Base-by-base conservation (phyloP, 2,329 filamentous ascomycete species). In the Cadophora luteo-olivacea region DNA sequence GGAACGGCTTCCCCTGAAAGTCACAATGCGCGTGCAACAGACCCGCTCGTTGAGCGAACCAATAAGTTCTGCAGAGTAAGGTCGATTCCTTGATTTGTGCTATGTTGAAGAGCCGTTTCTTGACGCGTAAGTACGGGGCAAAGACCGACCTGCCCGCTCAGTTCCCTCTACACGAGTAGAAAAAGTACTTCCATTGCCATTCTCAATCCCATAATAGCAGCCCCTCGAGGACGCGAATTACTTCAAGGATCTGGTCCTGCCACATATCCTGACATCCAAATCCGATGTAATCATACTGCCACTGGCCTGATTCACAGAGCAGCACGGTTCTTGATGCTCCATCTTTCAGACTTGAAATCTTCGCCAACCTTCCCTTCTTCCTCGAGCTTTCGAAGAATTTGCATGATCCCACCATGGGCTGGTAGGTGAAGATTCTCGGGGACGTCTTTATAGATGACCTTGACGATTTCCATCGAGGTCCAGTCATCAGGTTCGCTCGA, bases 391-490 rank as follows among this genome's bases (percentile, higher is more conserved):
- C 84, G 81, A 72, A 99, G 79, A 65, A 98, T 91, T 81, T 95
- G 92, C 70, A 90, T 70, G 7, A 97, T 83, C 1, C 94, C 94
- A 51, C 86, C 84, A 70, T 92, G 89, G 0, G 96, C 96, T 9
- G 94, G 90, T 12, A 85, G 77, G 79, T 94, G 92, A 72, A 98
- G 82, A 75, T 85, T 88, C 78, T 92, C 88, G 0, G 92, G 90
- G 25, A 97, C 90, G 75, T 93, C 89, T 64, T 85, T 86, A 78
- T 99, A 99, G 41, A 99, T 93, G 38, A 92, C 82, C 79, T 91
- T 92, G n/a, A 97, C 95, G 71, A 98, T 83, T 68, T 95, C 92
- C 86, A 93, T 90, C 9, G 89, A 85, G 7, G 86, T 87, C 92
- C 91, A 93, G 0, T 79, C 78, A 68, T 81, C 79, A 16, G 74